A percentile compares a stretch with the other conserved stretches of the same genome.
These are phyloP conservation scores for Bothia castanella DNA, from an alignment of 1,284 basidiomycete genomes.

Conservation along the genomic window DNA sequence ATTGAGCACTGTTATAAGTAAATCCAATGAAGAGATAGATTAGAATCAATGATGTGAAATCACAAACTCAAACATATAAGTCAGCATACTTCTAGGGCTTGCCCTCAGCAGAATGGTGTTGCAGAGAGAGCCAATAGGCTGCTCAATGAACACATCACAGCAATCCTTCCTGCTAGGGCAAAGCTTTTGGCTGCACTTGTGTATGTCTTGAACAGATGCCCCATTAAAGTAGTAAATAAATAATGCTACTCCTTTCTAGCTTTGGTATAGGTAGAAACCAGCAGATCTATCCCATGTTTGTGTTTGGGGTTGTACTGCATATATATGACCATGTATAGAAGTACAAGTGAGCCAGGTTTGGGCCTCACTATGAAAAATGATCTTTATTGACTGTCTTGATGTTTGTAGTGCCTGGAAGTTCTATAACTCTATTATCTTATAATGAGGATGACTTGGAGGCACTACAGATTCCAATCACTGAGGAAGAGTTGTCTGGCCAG, in stretches of 20 bases:
- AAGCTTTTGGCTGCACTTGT: not conserved
- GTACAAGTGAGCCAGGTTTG: conserved; percentile 23
- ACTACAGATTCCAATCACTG: no score
- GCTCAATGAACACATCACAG: conserved; percentile 14
- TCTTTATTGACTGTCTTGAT: conserved; percentile 36
- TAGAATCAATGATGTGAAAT: no score
- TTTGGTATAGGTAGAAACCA: conserved; percentile 24
- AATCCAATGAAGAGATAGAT: no score
- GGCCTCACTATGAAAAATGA: conserved; percentile 33
- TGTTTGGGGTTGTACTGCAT: conserved; percentile 29
- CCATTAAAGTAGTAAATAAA: not conserved
- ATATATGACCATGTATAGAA: conserved; percentile 34
- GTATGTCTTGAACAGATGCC: not conserved
- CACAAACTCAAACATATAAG: no score
- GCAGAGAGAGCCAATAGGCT: not conserved
- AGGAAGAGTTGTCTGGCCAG: no score
- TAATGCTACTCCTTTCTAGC: conserved; percentile 13
- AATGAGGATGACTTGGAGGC: not conserved
- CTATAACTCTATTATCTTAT: not conserved
- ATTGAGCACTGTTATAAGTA: no score
- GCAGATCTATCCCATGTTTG: conserved; percentile 28
- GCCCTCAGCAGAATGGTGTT: conserved; percentile 26
- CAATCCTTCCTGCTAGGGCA: conserved; percentile 3
- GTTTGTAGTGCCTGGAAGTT: conserved; percentile 23
- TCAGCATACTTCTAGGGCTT: conserved; percentile 17